phyloP scores from a whole-genome alignment of 805 yeast species.

The Kazachstania bromeliacearum region DNA sequence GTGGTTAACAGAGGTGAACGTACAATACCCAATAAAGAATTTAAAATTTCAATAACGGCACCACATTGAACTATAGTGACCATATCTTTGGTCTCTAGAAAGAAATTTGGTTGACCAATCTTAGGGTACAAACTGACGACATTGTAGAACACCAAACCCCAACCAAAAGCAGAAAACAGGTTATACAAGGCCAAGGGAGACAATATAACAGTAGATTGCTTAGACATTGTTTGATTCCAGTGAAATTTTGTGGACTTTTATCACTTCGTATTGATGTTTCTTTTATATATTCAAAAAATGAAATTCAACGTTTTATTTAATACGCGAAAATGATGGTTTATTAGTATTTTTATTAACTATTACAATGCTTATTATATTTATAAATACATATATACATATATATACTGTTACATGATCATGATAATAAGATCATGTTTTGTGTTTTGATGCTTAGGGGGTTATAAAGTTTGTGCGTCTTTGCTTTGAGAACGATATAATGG shows the following conservation, averaged over 20 bases:
- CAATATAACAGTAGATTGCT: slow-evolving; percentile 14
- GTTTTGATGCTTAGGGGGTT: too few relatives aligned
- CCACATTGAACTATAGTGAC: slow-evolving; percentile 63
- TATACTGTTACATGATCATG: too few relatives aligned
- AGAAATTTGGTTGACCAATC: slow-evolving; percentile 59
- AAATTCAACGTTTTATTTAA: too few relatives aligned
- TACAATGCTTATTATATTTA: too few relatives aligned
- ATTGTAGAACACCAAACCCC: slow-evolving; percentile 43
- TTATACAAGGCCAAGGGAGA: slow-evolving; percentile 39
- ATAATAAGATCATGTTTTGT: too few relatives aligned
- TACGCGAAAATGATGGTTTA: too few relatives aligned
- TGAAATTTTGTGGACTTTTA: background rate
- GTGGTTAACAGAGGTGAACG: slow-evolving; percentile 81
- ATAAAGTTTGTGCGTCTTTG: too few relatives aligned
- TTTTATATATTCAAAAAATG: too few relatives aligned
- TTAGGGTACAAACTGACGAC: slow-evolving; percentile 33
- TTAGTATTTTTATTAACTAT: too few relatives aligned
- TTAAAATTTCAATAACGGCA: slow-evolving; percentile 74
- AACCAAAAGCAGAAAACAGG: slow-evolving; percentile 41
- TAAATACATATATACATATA: too few relatives aligned
- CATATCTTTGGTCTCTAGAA: slow-evolving; percentile 46
- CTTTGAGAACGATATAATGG: too few relatives aligned
- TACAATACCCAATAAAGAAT: slow-evolving; percentile 71
- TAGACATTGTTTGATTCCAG: slow-evolving; percentile 10
- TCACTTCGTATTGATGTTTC: too few relatives aligned